Evolutionary conservation across 1,284 basidiomycete genomes (phyloP), one percentile per base, ranked within the genome.

Genomic region (Cutaneotrichosporon mucoides): DNA sequence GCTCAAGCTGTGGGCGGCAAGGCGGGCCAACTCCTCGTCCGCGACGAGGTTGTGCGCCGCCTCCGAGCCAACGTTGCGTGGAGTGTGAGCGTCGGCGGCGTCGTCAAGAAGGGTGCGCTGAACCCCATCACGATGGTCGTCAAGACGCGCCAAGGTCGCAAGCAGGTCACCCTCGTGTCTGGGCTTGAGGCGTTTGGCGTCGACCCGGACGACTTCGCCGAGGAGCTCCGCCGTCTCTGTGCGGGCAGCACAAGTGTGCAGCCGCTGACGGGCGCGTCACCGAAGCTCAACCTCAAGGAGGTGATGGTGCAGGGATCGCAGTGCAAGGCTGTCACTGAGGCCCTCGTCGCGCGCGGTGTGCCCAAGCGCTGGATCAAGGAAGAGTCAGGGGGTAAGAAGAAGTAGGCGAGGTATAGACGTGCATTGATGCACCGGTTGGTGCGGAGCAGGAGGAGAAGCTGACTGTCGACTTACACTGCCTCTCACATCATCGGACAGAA

Each of bases 271-370:
- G 79, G 79, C 3, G 69, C 71, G 13, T 70, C 71, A 35, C 75
- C 74, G 2, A 75, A 76, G 57, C 60, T 77, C 16, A 67, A 71
- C 50, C 61, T 76, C 3, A 71, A 84, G 56, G 87, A 92, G 68
- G 85, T 92, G 6, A 80, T 89, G 69, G 86, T 92, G 0, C 90
- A 92, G 73, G 91, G 91, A 0, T 88, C 87, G 63, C 90, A 93
- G 70, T 79, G 82, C 48, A 84, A 84, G 66, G 78, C 81, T 1
- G 86, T 90, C 13, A 80, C 81, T 12, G 86, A 88, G 9, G 82
- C 89, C 60, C 75, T 94, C 45, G 70, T 83, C 2, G 82, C 78
- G 36, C 84, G 83, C 61, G 89, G 91, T 0, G 83, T 93, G 42
- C 89, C 90, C 24, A 88, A 87, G 78, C 82, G 81, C 69, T 92